Evolutionary conservation across 1,284 basidiomycete species (phyloP).

Genomic region (Pseudozyma sp.): DNA sequence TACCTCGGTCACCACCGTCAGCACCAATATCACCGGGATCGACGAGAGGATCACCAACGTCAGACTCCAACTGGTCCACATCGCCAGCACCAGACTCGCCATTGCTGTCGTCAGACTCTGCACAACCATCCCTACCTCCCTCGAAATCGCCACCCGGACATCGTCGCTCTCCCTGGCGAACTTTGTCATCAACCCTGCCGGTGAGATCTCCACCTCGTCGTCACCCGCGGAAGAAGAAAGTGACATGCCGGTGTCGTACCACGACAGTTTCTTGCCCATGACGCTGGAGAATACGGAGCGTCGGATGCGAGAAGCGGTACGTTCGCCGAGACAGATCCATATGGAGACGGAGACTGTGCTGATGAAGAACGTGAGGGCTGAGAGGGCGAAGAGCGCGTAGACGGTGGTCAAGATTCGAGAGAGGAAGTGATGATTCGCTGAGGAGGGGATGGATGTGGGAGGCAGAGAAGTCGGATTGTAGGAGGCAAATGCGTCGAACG

Average conservation of each 20-base stretch:
- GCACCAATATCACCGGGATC: constrained; percentile 82
- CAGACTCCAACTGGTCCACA: constrained; percentile 82
- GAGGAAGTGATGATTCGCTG: constrained; percentile 74
- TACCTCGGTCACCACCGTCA: constrained; percentile 78
- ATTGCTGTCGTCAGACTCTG: constrained; percentile 84
- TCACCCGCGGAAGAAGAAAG: constrained; percentile 1
- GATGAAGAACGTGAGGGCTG: constrained; percentile 77
- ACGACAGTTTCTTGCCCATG: constrained; percentile 77
- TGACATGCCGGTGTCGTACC: constrained; percentile 65
- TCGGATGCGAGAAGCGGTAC: constrained; percentile 79
- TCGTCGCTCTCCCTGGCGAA: constrained; percentile 95
- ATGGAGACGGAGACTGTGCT: constrained; percentile 80
- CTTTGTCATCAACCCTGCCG: constrained; percentile 92
- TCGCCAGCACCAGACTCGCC: constrained; percentile 83
- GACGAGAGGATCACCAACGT: constrained; percentile 91
- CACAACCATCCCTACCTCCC: constrained; percentile 80
- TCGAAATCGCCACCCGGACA: constrained; percentile 83
- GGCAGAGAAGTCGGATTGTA: constrained; percentile 72
- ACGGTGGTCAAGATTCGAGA: constrained; percentile 71
- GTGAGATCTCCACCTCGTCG: constrained; percentile 66
- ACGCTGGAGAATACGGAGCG: constrained; percentile 79
- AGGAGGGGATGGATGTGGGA: constrained; percentile 67
- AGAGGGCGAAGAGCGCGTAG: constrained; percentile 79
- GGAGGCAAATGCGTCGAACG: constrained; percentile 81
- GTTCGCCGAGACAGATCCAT: constrained; percentile 90